phyloP scores from a whole-genome alignment of 805 yeast genomes.

The Myxozyma geophila region DNA sequence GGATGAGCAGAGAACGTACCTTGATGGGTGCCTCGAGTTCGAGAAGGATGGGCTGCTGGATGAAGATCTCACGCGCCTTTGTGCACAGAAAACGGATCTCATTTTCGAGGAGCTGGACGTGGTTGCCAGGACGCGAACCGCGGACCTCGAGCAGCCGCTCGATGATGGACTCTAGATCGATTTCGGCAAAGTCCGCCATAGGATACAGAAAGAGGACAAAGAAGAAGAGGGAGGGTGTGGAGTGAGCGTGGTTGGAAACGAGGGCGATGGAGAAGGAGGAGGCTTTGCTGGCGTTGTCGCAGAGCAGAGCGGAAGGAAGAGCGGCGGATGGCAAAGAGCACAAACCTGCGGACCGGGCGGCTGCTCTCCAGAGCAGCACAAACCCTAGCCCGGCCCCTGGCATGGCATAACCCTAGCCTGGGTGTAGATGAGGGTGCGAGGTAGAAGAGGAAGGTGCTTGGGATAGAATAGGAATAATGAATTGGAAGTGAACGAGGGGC shows the following conservation, averaged over 20 bases:
- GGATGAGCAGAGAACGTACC: constrained; percentile 51
- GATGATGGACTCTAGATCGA: constrained; percentile 94
- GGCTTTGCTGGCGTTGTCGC: background rate
- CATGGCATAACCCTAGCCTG: constrained; percentile 2
- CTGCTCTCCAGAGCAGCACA: constrained; percentile 1
- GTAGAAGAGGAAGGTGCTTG: no score
- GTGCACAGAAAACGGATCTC: constrained; percentile 96
- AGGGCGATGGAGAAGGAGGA: constrained; percentile 4
- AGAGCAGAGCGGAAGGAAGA: constrained; percentile 1
- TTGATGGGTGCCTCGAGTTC: constrained; percentile 98
- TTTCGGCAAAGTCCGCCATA: constrained; percentile 56
- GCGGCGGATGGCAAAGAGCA: background rate
- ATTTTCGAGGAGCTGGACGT: constrained; percentile 88
- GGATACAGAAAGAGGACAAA: constrained; percentile 1
- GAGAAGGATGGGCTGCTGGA: constrained; percentile 92
- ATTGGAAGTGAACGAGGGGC: no score
- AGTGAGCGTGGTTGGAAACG: background rate
- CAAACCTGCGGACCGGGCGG: constrained; percentile 16
- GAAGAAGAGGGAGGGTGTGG: constrained; percentile 12
- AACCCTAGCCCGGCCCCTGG: constrained; percentile 4
- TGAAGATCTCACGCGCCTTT: constrained; percentile 96
- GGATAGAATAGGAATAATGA: no score
- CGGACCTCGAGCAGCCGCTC: constrained; percentile 96
- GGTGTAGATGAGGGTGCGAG: background rate
- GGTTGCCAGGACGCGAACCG: constrained; percentile 98